Evolutionary conservation across 2,329 filamentous ascomycete genomes (phyloP).

Genomic region (Fusarium sp.): DNA sequence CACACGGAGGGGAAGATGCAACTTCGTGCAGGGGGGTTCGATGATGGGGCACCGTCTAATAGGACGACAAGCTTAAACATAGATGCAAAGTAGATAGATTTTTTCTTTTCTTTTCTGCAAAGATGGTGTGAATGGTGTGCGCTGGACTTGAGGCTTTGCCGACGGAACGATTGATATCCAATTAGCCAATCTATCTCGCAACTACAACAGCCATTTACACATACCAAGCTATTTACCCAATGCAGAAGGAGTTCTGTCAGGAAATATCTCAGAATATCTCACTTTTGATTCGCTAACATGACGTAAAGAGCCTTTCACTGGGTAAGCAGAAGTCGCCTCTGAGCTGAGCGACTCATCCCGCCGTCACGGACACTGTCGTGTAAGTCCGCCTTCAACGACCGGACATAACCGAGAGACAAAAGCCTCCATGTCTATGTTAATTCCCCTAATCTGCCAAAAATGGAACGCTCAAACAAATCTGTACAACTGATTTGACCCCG

Average conservation of each 20-base stretch:
- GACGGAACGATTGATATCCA: constrained; percentile 11
- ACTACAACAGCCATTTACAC: neutral
- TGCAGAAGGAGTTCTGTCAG: constrained; percentile 19
- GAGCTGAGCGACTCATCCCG: neutral
- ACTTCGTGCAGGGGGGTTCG: constrained; percentile 40
- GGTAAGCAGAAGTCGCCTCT: constrained; percentile 14
- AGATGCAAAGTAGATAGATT: constrained; percentile 28
- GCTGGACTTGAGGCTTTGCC: constrained; percentile 15
- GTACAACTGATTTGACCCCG: constrained; percentile 4
- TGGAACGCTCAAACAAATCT: neutral
- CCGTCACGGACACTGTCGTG: constrained; percentile 20
- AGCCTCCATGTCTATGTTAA: neutral
- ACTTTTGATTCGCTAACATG: constrained; percentile 2
- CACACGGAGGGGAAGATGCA: constrained; percentile 33
- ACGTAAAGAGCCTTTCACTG: constrained; percentile 23
- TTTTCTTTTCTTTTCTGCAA: neutral
- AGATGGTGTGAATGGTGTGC: constrained; percentile 33
- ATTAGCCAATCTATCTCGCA: constrained; percentile 18
- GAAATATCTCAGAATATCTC: constrained; percentile 10
- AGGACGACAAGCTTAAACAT: constrained; percentile 42
- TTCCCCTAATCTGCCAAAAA: constrained; percentile 28
- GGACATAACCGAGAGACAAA: constrained; percentile 34
- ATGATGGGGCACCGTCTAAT: constrained; percentile 57
- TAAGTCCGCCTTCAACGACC: constrained; percentile 19
- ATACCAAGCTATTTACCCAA: constrained; percentile 19